Conservation (phyloP, 306 rosid species). For the Quercus parvula region DNA sequence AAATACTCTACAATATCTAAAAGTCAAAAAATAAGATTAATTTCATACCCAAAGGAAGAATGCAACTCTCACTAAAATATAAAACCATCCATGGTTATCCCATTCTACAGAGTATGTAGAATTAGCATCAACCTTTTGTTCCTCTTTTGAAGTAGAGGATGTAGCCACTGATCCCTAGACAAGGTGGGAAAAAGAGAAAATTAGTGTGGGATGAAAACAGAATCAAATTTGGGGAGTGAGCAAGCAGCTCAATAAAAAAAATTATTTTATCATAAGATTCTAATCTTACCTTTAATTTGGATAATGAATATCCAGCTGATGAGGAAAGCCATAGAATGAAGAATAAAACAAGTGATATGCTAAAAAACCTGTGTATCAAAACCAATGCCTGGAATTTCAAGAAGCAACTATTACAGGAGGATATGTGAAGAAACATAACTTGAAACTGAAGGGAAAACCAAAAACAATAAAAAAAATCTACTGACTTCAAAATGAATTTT, state of each 20-base stretch:
- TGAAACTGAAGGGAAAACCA: conserved; percentile 1
- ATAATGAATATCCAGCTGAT: conserved; percentile 43
- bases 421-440: conserved; percentile 16
- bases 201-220: conserved; percentile 20
- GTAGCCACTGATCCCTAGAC: conserved; percentile 42
- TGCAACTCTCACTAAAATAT: conserved; percentile 76
- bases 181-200: conserved; percentile 22
- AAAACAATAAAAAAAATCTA: background rate
- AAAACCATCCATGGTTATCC: conserved; percentile 84
- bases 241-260: conserved; percentile 15
- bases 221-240: conserved; percentile 14
- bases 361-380: conserved; percentile 97
- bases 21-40: background rate
- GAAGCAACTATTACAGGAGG: conserved; percentile 50
- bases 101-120: conserved; percentile 44
- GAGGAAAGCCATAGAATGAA: conserved; percentile 77
- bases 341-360: conserved; percentile 78
- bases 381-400: conserved; percentile 95
- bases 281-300: conserved; percentile 43
- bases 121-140: conserved; percentile 38
- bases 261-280: conserved; percentile 21
- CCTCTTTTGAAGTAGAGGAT: conserved; percentile 35
- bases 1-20: conserved; percentile 13
- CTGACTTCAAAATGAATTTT: too few relatives aligned
- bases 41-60: conserved; percentile 86